Percentiles rank a stretch among this genome's conserved stretches.
phyloP scores from a whole-genome alignment of 179 eudicot species.

The Amaranthus tricolor region DNA sequence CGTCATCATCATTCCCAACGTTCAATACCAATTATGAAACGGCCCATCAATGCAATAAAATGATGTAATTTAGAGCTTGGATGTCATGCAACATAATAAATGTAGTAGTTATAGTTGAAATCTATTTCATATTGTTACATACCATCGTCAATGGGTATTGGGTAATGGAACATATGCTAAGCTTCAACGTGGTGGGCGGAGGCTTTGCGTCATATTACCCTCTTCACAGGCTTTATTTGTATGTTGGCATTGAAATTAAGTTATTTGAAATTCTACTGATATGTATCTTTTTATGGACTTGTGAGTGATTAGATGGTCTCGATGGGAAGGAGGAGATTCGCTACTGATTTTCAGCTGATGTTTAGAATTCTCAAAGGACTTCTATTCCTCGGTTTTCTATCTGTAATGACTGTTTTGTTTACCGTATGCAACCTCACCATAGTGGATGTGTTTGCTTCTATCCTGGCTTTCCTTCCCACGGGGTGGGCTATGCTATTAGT shows the following conservation, averaged over 20 bases:
- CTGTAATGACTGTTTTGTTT: constrained; percentile 80
- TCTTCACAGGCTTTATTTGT: not conserved
- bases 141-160: not conserved
- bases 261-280: not conserved
- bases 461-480: constrained; percentile 87
- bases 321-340: constrained; percentile 88
- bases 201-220: not conserved
- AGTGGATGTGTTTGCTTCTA: constrained; percentile 67
- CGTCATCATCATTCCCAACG: no score
- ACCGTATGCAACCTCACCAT: constrained; percentile 65
- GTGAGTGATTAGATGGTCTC: constrained; percentile 66
- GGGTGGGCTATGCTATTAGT: constrained; percentile 95
- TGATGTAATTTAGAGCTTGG: not conserved
- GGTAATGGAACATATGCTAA: not conserved
- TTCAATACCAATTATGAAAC: not conserved
- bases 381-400: constrained; percentile 75
- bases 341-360: constrained; percentile 98
- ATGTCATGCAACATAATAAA: not conserved
- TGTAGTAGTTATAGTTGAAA: not conserved
- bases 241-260: not conserved
- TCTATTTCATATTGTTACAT: not conserved
- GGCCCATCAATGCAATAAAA: not conserved
- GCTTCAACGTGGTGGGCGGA: not conserved
- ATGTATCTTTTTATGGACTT: constrained; percentile 15
- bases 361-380: constrained; percentile 91